Evolutionary conservation across 768 basidiomycete genomes (phyloP).

Genomic region (Phylloporus sp.): DNA sequence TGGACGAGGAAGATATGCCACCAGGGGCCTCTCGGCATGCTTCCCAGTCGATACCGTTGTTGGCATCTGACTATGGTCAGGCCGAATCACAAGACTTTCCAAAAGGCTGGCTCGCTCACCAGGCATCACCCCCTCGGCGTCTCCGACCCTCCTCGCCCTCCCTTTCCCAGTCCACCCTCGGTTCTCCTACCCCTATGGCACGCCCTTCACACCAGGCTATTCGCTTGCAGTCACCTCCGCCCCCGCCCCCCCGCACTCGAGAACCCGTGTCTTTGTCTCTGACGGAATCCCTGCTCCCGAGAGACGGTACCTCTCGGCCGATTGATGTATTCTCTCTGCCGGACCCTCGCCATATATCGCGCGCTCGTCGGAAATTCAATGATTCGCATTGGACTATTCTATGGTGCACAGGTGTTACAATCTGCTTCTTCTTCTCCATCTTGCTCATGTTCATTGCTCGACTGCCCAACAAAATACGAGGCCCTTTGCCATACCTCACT

Average conservation of each 20-base stretch:
- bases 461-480: slow-evolving; percentile 33
- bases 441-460: slow-evolving; percentile 58
- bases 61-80: slow-evolving; percentile 31
- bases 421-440: slow-evolving; percentile 60
- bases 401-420: slow-evolving; percentile 54
- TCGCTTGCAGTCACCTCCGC: slow-evolving; percentile 32
- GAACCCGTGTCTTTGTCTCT: slow-evolving; percentile 56
- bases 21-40: slow-evolving; percentile 34
- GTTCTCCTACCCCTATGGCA: slow-evolving; percentile 32
- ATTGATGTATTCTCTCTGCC: slow-evolving; percentile 72
- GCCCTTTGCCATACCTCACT: slow-evolving; percentile 55
- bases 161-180: slow-evolving; percentile 29
- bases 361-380: slow-evolving; percentile 65
- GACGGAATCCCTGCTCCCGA: slow-evolving; percentile 74
- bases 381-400: slow-evolving; percentile 67
- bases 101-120: slow-evolving; percentile 68
- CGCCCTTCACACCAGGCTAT: slow-evolving; percentile 26
- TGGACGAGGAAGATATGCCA: slow-evolving; percentile 62
- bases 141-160: slow-evolving; percentile 41
- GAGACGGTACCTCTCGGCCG: slow-evolving; percentile 61
- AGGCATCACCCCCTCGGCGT: slow-evolving; percentile 54
- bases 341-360: slow-evolving; percentile 64
- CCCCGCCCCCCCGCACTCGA: slow-evolving; percentile 39
- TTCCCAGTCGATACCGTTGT: slow-evolving; percentile 34
- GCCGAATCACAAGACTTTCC: slow-evolving; percentile 40